These are phyloP conservation scores for Solanum appendiculatum DNA, from an alignment of 257 asterid genomes.

Conservation along the genomic window DNA sequence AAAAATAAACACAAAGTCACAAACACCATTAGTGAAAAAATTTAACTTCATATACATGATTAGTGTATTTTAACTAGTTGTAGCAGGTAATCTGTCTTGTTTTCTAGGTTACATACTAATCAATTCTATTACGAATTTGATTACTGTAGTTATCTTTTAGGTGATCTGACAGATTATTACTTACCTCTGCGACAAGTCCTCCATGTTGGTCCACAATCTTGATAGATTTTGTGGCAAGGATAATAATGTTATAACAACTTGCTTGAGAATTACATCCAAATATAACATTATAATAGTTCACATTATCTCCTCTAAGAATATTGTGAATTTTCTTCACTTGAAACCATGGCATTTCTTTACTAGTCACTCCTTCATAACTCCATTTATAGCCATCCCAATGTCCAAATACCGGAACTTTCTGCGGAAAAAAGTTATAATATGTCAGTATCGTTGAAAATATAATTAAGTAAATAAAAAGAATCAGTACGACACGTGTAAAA, in stretches of 20 bases:
- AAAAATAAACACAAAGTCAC: background rate
- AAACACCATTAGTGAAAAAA: background rate
- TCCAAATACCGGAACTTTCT: slow-evolving; percentile 16
- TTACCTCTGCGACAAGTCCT: slow-evolving; percentile 36
- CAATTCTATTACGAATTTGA: too few species aligned
- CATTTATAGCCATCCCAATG: slow-evolving; percentile 31
- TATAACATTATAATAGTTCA: slow-evolving; percentile 9
- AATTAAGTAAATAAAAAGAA: background rate
- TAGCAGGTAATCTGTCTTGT: too few species aligned
- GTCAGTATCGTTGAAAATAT: background rate
- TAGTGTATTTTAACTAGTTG: too few species aligned
- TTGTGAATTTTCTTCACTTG: slow-evolving; percentile 14
- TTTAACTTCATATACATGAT: background rate
- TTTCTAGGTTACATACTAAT: too few species aligned
- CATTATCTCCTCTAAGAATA: slow-evolving; percentile 3
- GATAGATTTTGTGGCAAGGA: slow-evolving; percentile 13
- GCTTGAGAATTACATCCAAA: slow-evolving; percentile 8
- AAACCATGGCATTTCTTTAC: slow-evolving; percentile 28
- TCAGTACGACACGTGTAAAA: background rate
- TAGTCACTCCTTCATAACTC: background rate
- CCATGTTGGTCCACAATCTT: slow-evolving; percentile 17
- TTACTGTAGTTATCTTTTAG: background rate
- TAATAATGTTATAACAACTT: slow-evolving; percentile 12
- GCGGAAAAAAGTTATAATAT: background rate
- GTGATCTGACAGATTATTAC: background rate